A percentile compares a stretch with the other conserved stretches of the same genome.
These are phyloP conservation scores for Endoconidiophora laricicola DNA, from an alignment of 2,329 filamentous ascomycete genomes.

Conservation along the genomic window DNA sequence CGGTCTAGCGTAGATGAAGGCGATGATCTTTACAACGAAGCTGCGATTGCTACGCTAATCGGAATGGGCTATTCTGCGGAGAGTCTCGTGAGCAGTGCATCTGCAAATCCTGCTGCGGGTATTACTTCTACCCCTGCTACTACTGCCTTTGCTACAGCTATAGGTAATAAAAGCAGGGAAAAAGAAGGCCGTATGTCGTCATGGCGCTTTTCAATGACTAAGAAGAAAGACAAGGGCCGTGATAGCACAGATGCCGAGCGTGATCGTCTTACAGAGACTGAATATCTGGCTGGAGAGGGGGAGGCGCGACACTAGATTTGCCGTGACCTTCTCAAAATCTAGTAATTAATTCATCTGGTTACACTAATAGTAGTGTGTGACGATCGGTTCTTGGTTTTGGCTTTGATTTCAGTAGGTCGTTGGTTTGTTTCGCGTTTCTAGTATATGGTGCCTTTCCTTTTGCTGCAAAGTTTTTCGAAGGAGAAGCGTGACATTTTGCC, in stretches of 20 bases:
- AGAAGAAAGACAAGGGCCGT: constrained; percentile 38
- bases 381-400: no score
- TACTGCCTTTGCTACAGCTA: neutral
- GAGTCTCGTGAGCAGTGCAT: constrained; percentile 39
- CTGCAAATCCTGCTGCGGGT: constrained; percentile 18
- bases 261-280: constrained; percentile 15
- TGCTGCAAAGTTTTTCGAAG: neutral
- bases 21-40: constrained; percentile 34
- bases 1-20: constrained; percentile 41
- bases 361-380: neutral
- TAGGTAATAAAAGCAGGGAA: constrained; percentile 23
- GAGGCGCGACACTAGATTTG: neutral
- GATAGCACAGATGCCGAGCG: constrained; percentile 37
- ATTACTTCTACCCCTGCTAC: constrained; percentile 21
- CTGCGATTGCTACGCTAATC: constrained; percentile 13
- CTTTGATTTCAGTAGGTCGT: no score
- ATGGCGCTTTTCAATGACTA: constrained; percentile 43
- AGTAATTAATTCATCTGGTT: neutral
- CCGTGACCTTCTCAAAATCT: neutral
- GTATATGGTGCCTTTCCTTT: neutral
- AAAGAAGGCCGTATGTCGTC: constrained; percentile 33
- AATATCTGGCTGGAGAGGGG: constrained; percentile 16
- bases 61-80: constrained; percentile 21
- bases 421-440: neutral
- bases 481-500: no score